These are phyloP conservation scores for Hansenula lynferdii DNA, from an alignment of 1,139 yeast genomes.

Conservation along the genomic window DNA sequence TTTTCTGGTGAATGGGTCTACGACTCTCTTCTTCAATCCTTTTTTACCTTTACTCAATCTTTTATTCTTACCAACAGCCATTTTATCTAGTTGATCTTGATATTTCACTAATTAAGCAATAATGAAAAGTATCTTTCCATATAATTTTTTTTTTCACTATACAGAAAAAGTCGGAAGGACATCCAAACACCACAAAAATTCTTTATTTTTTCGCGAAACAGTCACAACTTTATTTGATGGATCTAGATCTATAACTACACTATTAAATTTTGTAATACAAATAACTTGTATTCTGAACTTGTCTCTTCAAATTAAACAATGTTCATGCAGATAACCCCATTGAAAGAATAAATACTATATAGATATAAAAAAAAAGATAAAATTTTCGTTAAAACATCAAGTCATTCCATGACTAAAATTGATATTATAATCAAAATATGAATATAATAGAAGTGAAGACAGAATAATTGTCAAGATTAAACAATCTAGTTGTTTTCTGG, in stretches of 20 bases:
- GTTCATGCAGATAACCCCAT: constrained; percentile 6
- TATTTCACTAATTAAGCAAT: too few species aligned
- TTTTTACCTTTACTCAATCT: constrained; percentile 94
- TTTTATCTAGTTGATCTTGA: constrained; percentile 24
- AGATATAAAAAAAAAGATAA: not conserved
- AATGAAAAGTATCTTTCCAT: too few species aligned
- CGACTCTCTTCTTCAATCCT: constrained; percentile 92
- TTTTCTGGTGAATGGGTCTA: constrained; percentile 91
- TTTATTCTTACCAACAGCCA: constrained; percentile 97
- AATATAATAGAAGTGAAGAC: constrained; percentile 1
- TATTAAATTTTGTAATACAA: not conserved
- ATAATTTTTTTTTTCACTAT: not conserved
- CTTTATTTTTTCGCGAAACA: not conserved
- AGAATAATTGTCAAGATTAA: not conserved
- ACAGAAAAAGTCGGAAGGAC: not conserved
- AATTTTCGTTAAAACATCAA: constrained; percentile 9
- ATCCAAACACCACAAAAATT: not conserved
- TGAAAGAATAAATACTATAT: not conserved
- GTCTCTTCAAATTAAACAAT: constrained; percentile 8
- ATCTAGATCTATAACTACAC: not conserved
- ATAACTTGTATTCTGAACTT: constrained; percentile 4
- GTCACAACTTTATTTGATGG: not conserved
- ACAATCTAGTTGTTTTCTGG: constrained; percentile 86
- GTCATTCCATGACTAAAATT: constrained; percentile 25
- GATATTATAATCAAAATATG: constrained; percentile 3